Conservation (phyloP, 2,329 filamentous ascomycete species). For the Diaporthe capsici region DNA sequence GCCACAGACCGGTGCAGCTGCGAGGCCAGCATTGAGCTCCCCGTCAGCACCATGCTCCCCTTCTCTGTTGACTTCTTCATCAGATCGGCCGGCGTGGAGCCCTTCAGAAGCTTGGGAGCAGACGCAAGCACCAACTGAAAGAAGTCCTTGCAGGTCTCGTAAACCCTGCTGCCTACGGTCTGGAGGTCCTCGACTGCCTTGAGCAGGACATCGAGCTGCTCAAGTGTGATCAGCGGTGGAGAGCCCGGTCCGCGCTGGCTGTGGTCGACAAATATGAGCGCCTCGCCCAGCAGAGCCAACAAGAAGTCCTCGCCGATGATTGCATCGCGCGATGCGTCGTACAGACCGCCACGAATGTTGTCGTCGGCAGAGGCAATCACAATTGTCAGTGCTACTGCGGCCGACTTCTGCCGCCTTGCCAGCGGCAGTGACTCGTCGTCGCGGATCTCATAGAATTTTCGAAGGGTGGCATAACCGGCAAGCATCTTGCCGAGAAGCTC, state of each 20-base stretch:
- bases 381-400: slow-evolving; percentile 82
- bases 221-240: slow-evolving; percentile 70
- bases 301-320: slow-evolving; percentile 92
- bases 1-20: slow-evolving; percentile 72
- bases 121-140: slow-evolving; percentile 82
- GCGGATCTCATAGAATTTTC: slow-evolving; percentile 90
- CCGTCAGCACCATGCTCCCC: slow-evolving; percentile 77
- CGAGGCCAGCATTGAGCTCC: slow-evolving; percentile 78
- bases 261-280: slow-evolving; percentile 80
- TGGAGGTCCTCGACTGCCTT: slow-evolving; percentile 85
- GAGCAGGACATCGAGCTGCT: slow-evolving; percentile 81
- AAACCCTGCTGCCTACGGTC: slow-evolving; percentile 79
- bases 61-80: slow-evolving; percentile 70
- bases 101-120: slow-evolving; percentile 70
- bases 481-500: slow-evolving; percentile 87
- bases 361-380: slow-evolving; percentile 89
- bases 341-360: slow-evolving; percentile 91
- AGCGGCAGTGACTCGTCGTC: slow-evolving; percentile 69
- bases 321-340: slow-evolving; percentile 83
- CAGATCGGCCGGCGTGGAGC: slow-evolving; percentile 75
- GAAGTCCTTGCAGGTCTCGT: slow-evolving; percentile 82
- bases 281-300: slow-evolving; percentile 82
- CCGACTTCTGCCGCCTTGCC: slow-evolving; percentile 77
- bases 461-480: slow-evolving; percentile 91
- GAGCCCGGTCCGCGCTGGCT: slow-evolving; percentile 48